Conservation (phyloP, 73 alveolate species). For the Paramecium primaurelia region DNA sequence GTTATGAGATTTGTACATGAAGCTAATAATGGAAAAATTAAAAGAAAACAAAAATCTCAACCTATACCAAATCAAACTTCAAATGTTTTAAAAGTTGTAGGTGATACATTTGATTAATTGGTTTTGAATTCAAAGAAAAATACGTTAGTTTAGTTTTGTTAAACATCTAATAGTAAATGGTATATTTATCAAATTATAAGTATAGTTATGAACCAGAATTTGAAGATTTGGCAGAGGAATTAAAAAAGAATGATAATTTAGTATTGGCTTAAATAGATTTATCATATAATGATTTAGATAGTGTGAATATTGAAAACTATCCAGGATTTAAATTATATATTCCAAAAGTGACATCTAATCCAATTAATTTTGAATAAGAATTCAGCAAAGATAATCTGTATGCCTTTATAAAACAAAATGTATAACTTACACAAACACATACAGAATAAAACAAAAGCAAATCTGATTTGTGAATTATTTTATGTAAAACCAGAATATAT, state of each 20-base stretch:
- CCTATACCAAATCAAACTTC: not conserved
- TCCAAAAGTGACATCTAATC: not conserved
- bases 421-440: not conserved
- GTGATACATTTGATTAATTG: not conserved
- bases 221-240: slow-evolving; percentile 29
- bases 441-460: not conserved
- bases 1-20: slow-evolving; percentile 35
- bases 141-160: not conserved
- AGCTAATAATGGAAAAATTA: not conserved
- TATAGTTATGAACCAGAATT: slow-evolving; percentile 16
- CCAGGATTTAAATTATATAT: not conserved
- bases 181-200: not conserved
- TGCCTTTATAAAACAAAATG: not conserved
- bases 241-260: not conserved
- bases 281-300: not conserved
- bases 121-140: not conserved
- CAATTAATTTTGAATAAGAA: not conserved
- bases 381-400: not conserved
- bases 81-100: not conserved
- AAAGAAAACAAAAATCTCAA: not conserved
- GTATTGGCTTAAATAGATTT: not conserved
- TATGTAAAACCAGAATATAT: not conserved
- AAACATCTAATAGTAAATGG: not conserved
- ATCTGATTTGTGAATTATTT: slow-evolving; percentile 9
- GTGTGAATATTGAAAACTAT: not conserved